These are phyloP conservation scores for Filobasidium uniguttulatum DNA, from an alignment of 1,284 basidiomycete species.

Conservation along the genomic window DNA sequence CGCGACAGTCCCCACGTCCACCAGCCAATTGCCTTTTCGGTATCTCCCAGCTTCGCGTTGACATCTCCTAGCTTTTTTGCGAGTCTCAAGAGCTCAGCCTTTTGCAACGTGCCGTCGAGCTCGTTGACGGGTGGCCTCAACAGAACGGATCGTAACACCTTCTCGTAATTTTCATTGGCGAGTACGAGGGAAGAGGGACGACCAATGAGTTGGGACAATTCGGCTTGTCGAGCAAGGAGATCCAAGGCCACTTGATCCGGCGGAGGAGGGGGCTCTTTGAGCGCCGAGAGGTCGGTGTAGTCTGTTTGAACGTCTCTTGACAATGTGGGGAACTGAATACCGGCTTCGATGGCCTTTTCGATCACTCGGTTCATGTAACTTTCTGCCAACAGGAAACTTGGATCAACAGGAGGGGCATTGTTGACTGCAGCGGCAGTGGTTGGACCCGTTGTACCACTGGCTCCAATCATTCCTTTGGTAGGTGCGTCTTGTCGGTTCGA, in stretches of 20 bases:
- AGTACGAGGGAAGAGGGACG: slow-evolving; percentile 45
- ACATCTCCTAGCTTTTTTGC: slow-evolving; percentile 34
- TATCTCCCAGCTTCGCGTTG: slow-evolving; percentile 21
- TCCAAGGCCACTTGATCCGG: slow-evolving; percentile 43
- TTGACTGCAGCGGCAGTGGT: background rate
- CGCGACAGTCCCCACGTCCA: slow-evolving; percentile 29
- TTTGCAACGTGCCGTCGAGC: slow-evolving; percentile 1
- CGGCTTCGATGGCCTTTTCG: slow-evolving; percentile 20
- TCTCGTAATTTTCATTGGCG: slow-evolving; percentile 51
- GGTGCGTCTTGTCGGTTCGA: no score
- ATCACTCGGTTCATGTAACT: slow-evolving; percentile 30
- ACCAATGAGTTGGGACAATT: slow-evolving; percentile 54
- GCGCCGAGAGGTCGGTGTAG: background rate
- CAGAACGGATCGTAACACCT: slow-evolving; percentile 33
- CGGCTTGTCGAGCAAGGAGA: slow-evolving; percentile 50
- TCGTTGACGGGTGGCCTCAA: background rate
- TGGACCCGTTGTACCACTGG: background rate
- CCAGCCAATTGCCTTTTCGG: slow-evolving; percentile 25
- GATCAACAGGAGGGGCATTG: slow-evolving; percentile 21
- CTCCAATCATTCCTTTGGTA: slow-evolving; percentile 25
- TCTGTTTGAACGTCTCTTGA: slow-evolving; percentile 15
- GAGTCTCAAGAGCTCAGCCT: slow-evolving; percentile 24
- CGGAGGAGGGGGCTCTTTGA: no score
- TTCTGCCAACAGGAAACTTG: slow-evolving; percentile 33
- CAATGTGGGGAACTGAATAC: slow-evolving; percentile 28